Conservation (phyloP, 331 rosid genomes). For the Spiraea crenata region DNA sequence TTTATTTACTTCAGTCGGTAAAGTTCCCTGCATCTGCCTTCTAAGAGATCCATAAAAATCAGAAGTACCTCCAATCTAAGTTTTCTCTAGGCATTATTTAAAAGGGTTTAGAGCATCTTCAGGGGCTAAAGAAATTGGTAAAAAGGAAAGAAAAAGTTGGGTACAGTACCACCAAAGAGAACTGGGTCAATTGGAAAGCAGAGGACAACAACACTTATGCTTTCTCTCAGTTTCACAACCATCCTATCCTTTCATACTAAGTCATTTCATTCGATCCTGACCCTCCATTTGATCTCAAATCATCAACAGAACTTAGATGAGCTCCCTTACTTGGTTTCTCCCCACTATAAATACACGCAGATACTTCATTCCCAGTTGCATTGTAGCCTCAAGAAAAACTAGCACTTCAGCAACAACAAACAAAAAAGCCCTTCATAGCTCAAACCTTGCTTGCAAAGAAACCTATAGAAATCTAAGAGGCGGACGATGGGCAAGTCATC, state of each 20-base stretch:
- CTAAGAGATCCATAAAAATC: background rate
- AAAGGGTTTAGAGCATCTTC: conserved; percentile 44
- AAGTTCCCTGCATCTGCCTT: background rate
- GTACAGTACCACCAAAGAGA: conserved; percentile 24
- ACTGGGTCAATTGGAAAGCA: conserved; percentile 43
- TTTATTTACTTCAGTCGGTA: conserved; percentile 8
- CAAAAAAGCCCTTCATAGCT: background rate
- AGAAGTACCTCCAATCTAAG: conserved; percentile 12
- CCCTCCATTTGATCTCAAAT: conserved; percentile 34
- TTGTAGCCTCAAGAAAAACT: background rate
- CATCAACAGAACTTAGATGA: conserved; percentile 17
- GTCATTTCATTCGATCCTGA: conserved; percentile 43
- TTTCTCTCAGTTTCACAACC: conserved; percentile 33
- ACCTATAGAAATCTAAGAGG: background rate
- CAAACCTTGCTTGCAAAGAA: conserved; percentile 1
- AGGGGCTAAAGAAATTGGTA: background rate
- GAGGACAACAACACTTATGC: conserved; percentile 51
- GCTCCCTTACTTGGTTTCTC: background rate
- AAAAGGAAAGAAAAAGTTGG: conserved; percentile 27
- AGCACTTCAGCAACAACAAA: background rate
- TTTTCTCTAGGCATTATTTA: conserved; percentile 34
- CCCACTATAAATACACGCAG: conserved; percentile 41
- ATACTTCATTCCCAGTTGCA: conserved; percentile 9
- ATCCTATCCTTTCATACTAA: conserved; percentile 19
- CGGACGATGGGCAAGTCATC: conserved; percentile 39